A percentile compares a stretch with the other conserved stretches of the same genome.
These are phyloP conservation scores for Suillus paluster DNA, from an alignment of 768 basidiomycete species.

Conservation along the genomic window DNA sequence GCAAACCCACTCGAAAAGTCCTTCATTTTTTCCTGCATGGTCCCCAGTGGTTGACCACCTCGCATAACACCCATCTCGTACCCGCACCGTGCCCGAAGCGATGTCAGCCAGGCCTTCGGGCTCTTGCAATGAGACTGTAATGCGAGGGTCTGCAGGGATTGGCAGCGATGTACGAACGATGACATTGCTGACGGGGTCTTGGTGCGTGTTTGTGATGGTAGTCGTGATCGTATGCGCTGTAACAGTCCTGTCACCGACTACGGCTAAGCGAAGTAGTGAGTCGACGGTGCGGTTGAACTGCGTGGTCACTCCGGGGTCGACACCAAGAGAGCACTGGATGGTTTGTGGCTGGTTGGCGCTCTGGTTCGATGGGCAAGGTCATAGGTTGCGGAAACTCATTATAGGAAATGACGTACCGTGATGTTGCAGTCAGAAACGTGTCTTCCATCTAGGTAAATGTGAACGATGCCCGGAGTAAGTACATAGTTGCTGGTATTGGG, in stretches of 20 bases:
- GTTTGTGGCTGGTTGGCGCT: conserved; percentile 19
- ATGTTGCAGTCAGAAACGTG: conserved; percentile 31
- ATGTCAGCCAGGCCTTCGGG: conserved; percentile 28
- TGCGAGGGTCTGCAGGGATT: conserved; percentile 28
- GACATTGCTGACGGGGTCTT: conserved; percentile 12
- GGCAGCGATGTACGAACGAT: conserved; percentile 34
- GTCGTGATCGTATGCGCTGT: conserved; percentile 24
- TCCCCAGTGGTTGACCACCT: conserved; percentile 25
- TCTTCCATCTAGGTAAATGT: conserved; percentile 31
- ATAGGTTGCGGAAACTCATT: not conserved
- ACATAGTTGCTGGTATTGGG: conserved; percentile 30
- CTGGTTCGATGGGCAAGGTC: conserved; percentile 5
- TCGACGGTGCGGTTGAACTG: conserved; percentile 18
- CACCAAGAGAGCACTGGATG: conserved; percentile 24
- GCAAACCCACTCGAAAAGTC: conserved; percentile 36
- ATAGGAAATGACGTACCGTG: conserved; percentile 16
- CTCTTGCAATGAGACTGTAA: conserved; percentile 32
- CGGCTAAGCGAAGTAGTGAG: conserved; percentile 12
- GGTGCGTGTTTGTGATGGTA: conserved; percentile 21
- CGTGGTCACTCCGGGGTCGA: conserved; percentile 20
- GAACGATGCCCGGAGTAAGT: conserved; percentile 31
- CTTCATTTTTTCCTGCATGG: conserved; percentile 23
- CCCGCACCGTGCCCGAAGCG: conserved; percentile 14
- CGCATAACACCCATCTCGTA: conserved; percentile 18
- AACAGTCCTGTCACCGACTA: conserved; percentile 13